Conservation (phyloP, 2,329 filamentous ascomycete species). For the Pseudogymnoascus sp. region DNA sequence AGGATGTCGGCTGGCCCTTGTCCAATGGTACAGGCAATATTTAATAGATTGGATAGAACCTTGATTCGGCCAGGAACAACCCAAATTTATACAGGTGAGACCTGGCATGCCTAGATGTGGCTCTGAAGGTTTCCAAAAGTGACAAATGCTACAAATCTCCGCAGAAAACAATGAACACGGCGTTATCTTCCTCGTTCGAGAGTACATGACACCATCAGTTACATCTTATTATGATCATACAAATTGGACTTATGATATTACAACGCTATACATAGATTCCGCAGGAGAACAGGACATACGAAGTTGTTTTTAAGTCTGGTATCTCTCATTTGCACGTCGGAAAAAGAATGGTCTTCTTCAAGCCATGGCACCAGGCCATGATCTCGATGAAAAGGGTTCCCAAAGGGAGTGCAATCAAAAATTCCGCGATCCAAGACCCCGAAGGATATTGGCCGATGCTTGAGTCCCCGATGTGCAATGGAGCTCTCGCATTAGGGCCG, state of each 20-base stretch:
- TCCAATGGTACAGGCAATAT: background rate
- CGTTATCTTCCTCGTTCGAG: background rate
- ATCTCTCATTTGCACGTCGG: background rate
- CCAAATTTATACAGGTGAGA: background rate
- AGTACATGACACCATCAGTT: background rate
- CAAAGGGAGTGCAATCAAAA: conserved; percentile 35
- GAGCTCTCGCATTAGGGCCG: conserved; percentile 38
- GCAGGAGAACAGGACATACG: background rate
- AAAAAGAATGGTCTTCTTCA: conserved; percentile 13
- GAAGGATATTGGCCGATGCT: conserved; percentile 39
- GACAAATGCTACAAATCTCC: background rate
- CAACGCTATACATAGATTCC: background rate
- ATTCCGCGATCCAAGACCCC: conserved; percentile 40
- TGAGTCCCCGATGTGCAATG: conserved; percentile 44
- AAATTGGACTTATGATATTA: background rate
- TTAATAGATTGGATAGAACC: background rate
- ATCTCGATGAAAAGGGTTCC: conserved; percentile 20
- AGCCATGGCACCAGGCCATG: conserved; percentile 10
- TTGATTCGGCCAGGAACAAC: background rate
- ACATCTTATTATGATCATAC: background rate
- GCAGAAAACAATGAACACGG: background rate
- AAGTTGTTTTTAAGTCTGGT: background rate
- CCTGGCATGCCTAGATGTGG: background rate
- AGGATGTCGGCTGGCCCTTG: background rate
- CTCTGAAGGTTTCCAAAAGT: background rate